These are phyloP conservation scores for Globisporangium paroecandrum DNA, from an alignment of 352 stramenopile species.

Conservation along the genomic window DNA sequence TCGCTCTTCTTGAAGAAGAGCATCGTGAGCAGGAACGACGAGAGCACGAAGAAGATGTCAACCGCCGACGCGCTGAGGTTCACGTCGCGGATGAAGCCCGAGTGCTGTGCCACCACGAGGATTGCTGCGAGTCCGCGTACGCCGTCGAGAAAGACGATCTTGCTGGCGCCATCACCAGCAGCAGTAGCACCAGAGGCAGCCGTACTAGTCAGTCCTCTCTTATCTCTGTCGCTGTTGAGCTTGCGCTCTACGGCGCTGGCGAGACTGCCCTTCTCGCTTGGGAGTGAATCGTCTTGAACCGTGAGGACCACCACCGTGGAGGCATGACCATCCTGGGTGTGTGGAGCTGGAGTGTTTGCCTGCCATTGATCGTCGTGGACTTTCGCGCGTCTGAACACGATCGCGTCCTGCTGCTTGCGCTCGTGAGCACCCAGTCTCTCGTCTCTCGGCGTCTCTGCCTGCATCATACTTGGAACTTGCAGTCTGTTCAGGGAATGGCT, in stretches of 20 bases:
- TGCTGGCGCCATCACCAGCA: background rate
- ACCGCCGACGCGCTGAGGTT: constrained; percentile 12
- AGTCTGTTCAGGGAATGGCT: no score
- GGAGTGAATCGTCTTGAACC: background rate
- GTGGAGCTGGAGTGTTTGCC: background rate
- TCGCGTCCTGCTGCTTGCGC: background rate
- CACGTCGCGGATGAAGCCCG: constrained; percentile 15
- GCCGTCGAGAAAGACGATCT: constrained; percentile 20
- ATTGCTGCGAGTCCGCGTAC: constrained; percentile 17
- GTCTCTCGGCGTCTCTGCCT: background rate
- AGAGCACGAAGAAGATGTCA: constrained; percentile 27
- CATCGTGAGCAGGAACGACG: constrained; percentile 25
- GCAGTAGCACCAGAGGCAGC: background rate
- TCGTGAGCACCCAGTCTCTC: background rate
- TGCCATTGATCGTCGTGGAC: background rate
- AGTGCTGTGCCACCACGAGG: constrained; percentile 22
- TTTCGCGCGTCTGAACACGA: background rate
- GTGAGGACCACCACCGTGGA: background rate
- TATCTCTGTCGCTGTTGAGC: background rate
- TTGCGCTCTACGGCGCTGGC: background rate
- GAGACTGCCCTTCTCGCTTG: background rate
- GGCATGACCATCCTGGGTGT: background rate
- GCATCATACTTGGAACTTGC: background rate
- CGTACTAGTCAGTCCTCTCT: no score
- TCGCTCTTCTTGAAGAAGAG: constrained; percentile 20